Conservation (phyloP, 441 rosid genomes). For the Sinapis alba region DNA sequence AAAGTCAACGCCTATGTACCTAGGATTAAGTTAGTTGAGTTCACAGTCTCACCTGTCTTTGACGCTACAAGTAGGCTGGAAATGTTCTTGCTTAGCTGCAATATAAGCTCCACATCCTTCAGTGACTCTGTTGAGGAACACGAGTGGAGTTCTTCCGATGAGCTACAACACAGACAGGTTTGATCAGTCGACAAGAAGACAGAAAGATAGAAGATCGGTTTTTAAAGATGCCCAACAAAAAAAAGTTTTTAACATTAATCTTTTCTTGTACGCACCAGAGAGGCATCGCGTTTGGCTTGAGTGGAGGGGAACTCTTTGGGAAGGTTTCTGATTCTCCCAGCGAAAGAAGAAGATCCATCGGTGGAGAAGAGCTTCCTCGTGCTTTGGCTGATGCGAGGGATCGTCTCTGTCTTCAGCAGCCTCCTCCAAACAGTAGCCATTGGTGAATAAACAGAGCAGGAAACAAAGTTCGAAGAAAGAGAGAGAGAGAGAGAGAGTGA, state of each 20-base stretch:
- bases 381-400: conserved; percentile 28
- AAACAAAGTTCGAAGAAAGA: conserved; percentile 10
- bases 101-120: conserved; percentile 90
- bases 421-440: conserved; percentile 57
- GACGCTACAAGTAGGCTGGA: conserved; percentile 88
- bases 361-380: conserved; percentile 50
- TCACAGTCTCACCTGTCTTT: conserved; percentile 70
- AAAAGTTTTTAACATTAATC: background rate
- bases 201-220: conserved; percentile 6
- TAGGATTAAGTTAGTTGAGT: background rate
- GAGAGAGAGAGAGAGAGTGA: conserved; percentile 22
- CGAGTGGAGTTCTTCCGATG: conserved; percentile 84
- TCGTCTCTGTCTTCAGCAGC: conserved; percentile 40
- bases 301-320: conserved; percentile 65
- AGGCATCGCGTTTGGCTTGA: conserved; percentile 58
- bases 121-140: conserved; percentile 77
- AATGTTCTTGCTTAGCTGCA: conserved; percentile 89
- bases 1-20: background rate
- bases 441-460: conserved; percentile 20
- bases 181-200: conserved; percentile 4
- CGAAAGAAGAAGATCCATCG: conserved; percentile 48
- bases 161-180: conserved; percentile 44
- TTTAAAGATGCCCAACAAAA: background rate
- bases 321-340: conserved; percentile 68
- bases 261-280: conserved; percentile 55